Conservation (phyloP, 805 yeast species). For the Candida methanosorbosa region DNA sequence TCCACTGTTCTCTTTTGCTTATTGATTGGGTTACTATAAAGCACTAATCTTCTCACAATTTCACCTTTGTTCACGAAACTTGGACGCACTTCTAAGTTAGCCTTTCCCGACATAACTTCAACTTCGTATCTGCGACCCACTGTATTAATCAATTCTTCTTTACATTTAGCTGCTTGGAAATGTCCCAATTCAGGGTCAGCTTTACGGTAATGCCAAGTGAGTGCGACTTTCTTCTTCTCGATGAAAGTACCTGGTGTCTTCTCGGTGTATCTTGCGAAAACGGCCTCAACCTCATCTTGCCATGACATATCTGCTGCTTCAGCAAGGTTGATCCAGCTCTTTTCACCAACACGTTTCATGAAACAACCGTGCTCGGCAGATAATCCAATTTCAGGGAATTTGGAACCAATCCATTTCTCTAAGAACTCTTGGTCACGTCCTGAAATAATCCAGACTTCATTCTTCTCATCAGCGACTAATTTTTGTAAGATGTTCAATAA, state of each 20-base stretch:
- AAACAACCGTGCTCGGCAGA: conserved; percentile 98
- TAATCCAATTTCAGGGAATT: conserved; percentile 57
- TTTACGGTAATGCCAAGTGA: conserved; percentile 96
- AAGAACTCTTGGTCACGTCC: conserved; percentile 92
- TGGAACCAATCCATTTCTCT: conserved; percentile 78
- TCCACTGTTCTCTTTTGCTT: conserved; percentile 16
- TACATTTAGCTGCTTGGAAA: conserved; percentile 72
- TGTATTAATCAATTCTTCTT: conserved; percentile 50
- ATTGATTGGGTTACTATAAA: conserved; percentile 48
- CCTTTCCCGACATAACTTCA: conserved; percentile 96
- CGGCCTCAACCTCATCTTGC: conserved; percentile 75
- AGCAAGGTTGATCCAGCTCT: conserved; percentile 74
- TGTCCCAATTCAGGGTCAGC: conserved; percentile 91
- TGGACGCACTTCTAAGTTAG: conserved; percentile 96
- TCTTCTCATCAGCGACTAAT: conserved; percentile 66
- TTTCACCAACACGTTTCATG: conserved; percentile 51
- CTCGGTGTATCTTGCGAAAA: conserved; percentile 69
- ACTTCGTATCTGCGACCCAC: conserved; percentile 65
- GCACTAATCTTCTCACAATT: conserved; percentile 73
- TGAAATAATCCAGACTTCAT: conserved; percentile 89
- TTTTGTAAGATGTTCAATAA: conserved; percentile 49
- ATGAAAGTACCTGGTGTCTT: conserved; percentile 85
- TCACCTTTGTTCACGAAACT: conserved; percentile 93
- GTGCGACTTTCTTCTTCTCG: conserved; percentile 85
- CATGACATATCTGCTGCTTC: conserved; percentile 85